These are phyloP conservation scores for Phytophthora sp. DNA, from an alignment of 352 stramenopile species.

Conservation along the genomic window DNA sequence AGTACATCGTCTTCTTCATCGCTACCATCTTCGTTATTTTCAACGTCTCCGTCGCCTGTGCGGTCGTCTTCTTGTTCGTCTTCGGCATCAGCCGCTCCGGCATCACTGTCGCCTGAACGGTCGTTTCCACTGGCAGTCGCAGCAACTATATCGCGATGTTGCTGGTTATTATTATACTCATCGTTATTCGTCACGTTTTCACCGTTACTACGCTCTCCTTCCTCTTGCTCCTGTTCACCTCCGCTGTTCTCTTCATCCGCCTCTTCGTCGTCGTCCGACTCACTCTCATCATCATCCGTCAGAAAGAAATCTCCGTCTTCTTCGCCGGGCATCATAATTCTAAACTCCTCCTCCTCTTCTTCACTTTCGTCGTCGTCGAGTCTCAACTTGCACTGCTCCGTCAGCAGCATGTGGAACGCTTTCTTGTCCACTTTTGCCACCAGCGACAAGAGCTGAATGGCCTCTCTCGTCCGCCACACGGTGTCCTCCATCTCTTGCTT, in stretches of 20 bases:
- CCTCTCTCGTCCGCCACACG: slow-evolving; percentile 12
- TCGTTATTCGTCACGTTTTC: no score
- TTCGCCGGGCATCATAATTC: not conserved
- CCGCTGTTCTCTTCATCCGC: no score
- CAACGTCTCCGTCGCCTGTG: not conserved
- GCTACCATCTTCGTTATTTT: not conserved
- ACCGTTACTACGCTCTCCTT: no score
- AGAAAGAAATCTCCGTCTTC: slow-evolving; percentile 4
- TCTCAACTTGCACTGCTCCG: slow-evolving; percentile 11
- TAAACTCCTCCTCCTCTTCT: slow-evolving; percentile 18
- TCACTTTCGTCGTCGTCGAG: slow-evolving; percentile 10
- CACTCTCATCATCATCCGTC: not conserved
- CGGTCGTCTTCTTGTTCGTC: not conserved
- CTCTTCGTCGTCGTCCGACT: not conserved
- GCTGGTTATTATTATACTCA: no score
- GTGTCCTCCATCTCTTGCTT: not conserved
- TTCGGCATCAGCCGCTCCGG: not conserved
- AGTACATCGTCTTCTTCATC: slow-evolving; percentile 14
- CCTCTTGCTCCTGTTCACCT: no score
- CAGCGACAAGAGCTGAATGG: slow-evolving; percentile 15
- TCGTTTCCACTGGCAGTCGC: no score
- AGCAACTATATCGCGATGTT: no score
- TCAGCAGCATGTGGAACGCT: slow-evolving; percentile 22
- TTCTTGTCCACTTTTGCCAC: slow-evolving; percentile 12
- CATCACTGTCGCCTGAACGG: no score